phyloP scores from a whole-genome alignment of 148 eudicot genomes.

The Vaccinium darrowii region DNA sequence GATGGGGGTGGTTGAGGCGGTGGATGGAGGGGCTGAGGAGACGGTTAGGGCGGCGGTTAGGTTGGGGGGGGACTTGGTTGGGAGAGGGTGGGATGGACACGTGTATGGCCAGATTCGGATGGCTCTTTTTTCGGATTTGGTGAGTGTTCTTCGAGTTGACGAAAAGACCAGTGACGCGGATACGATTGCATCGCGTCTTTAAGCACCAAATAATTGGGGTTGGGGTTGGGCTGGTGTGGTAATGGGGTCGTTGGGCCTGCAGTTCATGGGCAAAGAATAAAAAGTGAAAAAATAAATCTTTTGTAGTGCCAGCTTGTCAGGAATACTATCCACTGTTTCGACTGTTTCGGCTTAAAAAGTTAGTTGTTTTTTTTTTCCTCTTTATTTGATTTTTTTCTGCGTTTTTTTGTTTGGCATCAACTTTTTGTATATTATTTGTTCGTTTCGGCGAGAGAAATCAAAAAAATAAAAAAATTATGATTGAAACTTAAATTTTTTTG shows the following conservation, averaged over 20 bases:
- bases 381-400: too few relatives aligned
- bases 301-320: not conserved
- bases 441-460: too few relatives aligned
- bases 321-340: too few relatives aligned
- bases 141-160: constrained; percentile 18
- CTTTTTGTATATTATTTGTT: too few relatives aligned
- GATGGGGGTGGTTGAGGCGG: constrained; percentile 46
- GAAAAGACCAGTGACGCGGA: not conserved
- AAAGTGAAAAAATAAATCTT: too few relatives aligned
- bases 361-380: too few relatives aligned
- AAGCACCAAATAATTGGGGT: not conserved
- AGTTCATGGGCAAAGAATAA: not conserved
- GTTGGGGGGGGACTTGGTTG: constrained; percentile 40
- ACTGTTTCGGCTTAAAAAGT: too few relatives aligned
- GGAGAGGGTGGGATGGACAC: constrained; percentile 47
- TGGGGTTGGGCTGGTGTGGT: not conserved
- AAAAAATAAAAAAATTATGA: too few relatives aligned
- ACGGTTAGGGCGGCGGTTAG: constrained; percentile 43
- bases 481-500: too few relatives aligned
- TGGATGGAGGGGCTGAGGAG: constrained; percentile 35
- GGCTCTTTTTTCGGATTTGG: constrained; percentile 23
- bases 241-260: not conserved
- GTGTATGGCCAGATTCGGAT: constrained; percentile 44
- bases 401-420: too few relatives aligned
- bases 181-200: constrained; percentile 15